These are phyloP conservation scores for Poa pratensis DNA, from an alignment of 176 grass and related monocot genomes.

Conservation along the genomic window DNA sequence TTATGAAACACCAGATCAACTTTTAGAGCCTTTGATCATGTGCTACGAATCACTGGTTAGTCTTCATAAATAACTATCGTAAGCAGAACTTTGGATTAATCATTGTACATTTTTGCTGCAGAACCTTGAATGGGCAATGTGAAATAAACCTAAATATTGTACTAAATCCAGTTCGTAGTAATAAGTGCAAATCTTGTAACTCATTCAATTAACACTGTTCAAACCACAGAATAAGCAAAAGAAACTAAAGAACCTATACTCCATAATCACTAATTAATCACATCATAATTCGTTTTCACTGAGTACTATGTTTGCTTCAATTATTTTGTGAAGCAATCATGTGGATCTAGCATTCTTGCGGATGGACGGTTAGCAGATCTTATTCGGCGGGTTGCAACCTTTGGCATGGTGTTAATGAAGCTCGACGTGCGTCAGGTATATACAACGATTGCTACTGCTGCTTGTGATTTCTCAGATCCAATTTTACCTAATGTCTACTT, in stretches of 20 bases:
- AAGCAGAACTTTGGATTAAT: not conserved
- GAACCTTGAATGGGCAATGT: conserved; percentile 2
- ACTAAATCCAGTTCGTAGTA: conserved; percentile 5
- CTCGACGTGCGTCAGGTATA: conserved; percentile 85
- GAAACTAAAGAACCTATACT: conserved; percentile 7
- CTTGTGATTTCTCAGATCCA: not conserved
- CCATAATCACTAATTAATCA: too few species aligned
- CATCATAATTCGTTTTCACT: conserved; percentile 15
- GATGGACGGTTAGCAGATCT: conserved; percentile 92
- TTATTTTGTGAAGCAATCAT: conserved; percentile 79
- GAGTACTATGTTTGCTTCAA: not conserved
- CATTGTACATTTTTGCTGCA: not conserved
- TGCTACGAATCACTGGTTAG: conserved; percentile 93
- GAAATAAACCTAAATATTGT: not conserved
- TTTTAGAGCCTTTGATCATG: conserved; percentile 82
- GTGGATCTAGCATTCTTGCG: conserved; percentile 73
- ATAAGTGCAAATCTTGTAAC: not conserved
- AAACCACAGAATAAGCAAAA: not conserved
- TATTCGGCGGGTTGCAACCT: conserved; percentile 85
- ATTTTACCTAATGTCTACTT: not conserved
- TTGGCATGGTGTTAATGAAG: conserved; percentile 94
- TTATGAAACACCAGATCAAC: conserved; percentile 78
- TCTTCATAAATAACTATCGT: not conserved
- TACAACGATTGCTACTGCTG: conserved; percentile 1
- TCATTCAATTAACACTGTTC: not conserved